Evolutionary conservation across 371 early-diverging fungal species (phyloP), one percentile per base, ranked within the genome.

Genomic region (Choanephora cucurbitarum): DNA sequence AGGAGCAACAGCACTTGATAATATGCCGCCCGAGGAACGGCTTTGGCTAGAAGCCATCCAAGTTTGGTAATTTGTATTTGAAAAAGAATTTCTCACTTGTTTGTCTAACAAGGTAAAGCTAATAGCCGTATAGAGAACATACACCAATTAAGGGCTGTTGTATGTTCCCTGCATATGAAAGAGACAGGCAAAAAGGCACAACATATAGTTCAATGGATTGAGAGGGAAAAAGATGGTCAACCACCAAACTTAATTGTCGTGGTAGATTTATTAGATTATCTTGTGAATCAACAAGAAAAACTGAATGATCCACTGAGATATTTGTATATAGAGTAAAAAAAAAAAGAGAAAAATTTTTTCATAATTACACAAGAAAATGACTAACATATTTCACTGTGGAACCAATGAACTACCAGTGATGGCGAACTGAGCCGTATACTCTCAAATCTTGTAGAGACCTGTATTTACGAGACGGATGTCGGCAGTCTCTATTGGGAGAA

Each of bases 191-290:
- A 47, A 47, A 39, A 37, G 28, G 32, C 44, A 24, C 19, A 45
- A 31, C 40, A 62, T 44, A 28, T 67, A 8, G 21, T 69, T 18
- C 19, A 59, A 22, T 69, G 69, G 63, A 64, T 69, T 10, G 50
- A 60, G 41, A n/a, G 40, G 14, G 66, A 68, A 18, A 69, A 65
- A 37, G 55, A 56, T 37, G 58, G 57, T 6, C 73, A 72, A 19
- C 66, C 73, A 5, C 73, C 73, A 14, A 66, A 56, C 18, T 5
- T 68, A 7, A 60, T 72, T 44, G 54, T 72, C 3, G 62, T 69
- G 1, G 44, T 66, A 31, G 69, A 66, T 57, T 15, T 61, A 1
- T 28, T 69, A 11, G 64, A 58, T n/a, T 22, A 60, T n/a, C 14
- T 57, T 28, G n/a, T 45, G 2, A 13, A 19, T 21, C 46, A 46